A percentile compares a stretch with the other conserved stretches of the same genome.
These are phyloP conservation scores for Emiliania huxleyi DNA, from an alignment of 78 protist species.

Conservation along the genomic window DNA sequence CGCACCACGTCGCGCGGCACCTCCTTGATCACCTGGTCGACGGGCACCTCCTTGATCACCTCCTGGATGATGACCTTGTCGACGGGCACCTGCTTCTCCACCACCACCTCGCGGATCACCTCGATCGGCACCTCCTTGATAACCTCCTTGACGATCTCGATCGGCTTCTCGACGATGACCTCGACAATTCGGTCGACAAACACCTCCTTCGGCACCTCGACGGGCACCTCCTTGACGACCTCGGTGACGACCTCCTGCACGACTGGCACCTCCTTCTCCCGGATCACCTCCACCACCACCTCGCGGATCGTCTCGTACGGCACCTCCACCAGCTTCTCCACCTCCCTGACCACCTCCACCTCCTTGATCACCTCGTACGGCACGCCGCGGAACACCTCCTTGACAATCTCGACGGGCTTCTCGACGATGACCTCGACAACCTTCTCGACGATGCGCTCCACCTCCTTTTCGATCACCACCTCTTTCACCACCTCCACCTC, in stretches of 20 bases:
- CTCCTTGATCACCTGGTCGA: neutral
- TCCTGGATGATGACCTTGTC: neutral
- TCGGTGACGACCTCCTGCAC: neutral
- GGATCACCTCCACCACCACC: neutral
- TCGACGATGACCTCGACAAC: neutral
- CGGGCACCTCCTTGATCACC: neutral
- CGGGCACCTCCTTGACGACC: neutral
- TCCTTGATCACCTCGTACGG: neutral
- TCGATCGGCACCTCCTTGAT: neutral
- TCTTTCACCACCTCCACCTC: neutral
- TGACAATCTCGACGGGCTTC: neutral
- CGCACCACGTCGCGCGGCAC: neutral
- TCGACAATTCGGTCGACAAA: neutral
- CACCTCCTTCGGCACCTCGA: neutral
- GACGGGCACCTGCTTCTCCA: neutral
- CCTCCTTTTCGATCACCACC: neutral
- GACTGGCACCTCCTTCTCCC: neutral
- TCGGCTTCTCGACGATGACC: neutral
- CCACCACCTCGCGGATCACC: neutral
- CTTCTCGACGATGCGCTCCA: neutral
- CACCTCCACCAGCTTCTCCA: neutral
- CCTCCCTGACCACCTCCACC: neutral
- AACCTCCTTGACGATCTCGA: neutral
- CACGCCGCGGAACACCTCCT: neutral
- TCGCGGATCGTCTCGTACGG: neutral